These are phyloP conservation scores for Aspergillus fijiensis DNA, from an alignment of 2,329 filamentous ascomycete genomes.

Conservation along the genomic window DNA sequence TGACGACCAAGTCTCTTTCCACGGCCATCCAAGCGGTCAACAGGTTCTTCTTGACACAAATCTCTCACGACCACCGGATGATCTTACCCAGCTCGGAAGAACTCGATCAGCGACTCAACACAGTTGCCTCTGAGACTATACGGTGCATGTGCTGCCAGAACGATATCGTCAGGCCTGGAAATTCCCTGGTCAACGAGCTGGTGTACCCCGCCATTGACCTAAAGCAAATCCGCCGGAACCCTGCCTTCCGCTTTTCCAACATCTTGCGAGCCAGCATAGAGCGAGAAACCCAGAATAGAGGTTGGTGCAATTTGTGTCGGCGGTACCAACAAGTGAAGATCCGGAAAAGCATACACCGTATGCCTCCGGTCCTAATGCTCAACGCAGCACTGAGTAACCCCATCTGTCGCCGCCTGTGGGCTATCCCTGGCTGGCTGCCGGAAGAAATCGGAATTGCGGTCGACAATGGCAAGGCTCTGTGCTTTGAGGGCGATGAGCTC, in stretches of 20 bases:
- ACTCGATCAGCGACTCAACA: constrained; percentile 66
- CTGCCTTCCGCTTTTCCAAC: constrained; percentile 70
- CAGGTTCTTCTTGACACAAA: constrained; percentile 79
- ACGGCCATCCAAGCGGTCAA: constrained; percentile 83
- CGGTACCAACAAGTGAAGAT: constrained; percentile 86
- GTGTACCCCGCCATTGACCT: constrained; percentile 66
- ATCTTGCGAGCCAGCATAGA: constrained; percentile 92
- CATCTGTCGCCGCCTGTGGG: constrained; percentile 74
- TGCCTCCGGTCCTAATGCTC: constrained; percentile 84
- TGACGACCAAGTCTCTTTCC: constrained; percentile 69
- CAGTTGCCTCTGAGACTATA: constrained; percentile 56
- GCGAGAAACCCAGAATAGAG: constrained; percentile 80
- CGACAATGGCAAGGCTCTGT: constrained; percentile 87
- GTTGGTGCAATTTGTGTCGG: constrained; percentile 90
- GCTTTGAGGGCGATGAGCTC: constrained; percentile 89
- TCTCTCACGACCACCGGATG: constrained; percentile 72
- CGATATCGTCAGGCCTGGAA: constrained; percentile 77
- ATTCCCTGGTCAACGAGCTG: constrained; percentile 80
- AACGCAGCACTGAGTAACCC: constrained; percentile 74
- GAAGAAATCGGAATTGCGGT: constrained; percentile 92
- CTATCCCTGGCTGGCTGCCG: constrained; percentile 84
- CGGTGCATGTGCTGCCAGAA: constrained; percentile 83
- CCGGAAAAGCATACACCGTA: constrained; percentile 75
- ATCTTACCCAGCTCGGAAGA: constrained; percentile 61
- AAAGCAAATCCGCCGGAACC: constrained; percentile 52